Conservation (phyloP, 345 rosid genomes). For the Lepidium didymum region DNA sequence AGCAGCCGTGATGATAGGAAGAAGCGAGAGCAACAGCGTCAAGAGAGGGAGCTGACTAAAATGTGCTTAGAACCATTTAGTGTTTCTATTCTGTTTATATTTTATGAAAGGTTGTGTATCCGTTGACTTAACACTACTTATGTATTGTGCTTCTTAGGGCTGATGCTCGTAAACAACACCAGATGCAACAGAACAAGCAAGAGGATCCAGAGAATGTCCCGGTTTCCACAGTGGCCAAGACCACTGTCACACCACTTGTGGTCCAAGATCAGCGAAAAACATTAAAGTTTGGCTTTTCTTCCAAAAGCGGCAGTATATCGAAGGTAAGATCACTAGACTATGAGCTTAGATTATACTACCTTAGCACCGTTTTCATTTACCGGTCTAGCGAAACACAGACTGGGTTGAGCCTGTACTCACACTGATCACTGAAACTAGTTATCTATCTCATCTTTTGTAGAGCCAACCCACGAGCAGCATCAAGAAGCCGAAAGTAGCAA, state of each 20-base stretch:
- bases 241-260: slow-evolving; percentile 39
- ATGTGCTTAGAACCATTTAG: slow-evolving; percentile 46
- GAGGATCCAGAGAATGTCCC: slow-evolving; percentile 42
- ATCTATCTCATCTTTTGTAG: slow-evolving; percentile 29
- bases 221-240: slow-evolving; percentile 25
- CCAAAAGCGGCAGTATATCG: slow-evolving; percentile 48
- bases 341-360: background rate
- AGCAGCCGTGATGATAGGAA: slow-evolving; percentile 90
- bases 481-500: slow-evolving; percentile 63
- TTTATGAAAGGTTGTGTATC: background rate
- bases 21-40: slow-evolving; percentile 84
- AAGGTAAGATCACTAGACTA: slow-evolving; percentile 42
- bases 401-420: background rate
- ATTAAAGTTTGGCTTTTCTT: slow-evolving; percentile 84
- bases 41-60: slow-evolving; percentile 90
- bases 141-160: slow-evolving; percentile 38
- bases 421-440: background rate
- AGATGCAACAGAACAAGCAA: slow-evolving; percentile 40
- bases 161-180: slow-evolving; percentile 73
- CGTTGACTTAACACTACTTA: background rate
- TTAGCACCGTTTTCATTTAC: background rate
- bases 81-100: background rate
- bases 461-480: slow-evolving; percentile 32
- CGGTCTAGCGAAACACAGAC: background rate
- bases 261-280: slow-evolving; percentile 78